phyloP scores from a whole-genome alignment of 2,329 filamentous ascomycete species.

The Alternaria brassicae region DNA sequence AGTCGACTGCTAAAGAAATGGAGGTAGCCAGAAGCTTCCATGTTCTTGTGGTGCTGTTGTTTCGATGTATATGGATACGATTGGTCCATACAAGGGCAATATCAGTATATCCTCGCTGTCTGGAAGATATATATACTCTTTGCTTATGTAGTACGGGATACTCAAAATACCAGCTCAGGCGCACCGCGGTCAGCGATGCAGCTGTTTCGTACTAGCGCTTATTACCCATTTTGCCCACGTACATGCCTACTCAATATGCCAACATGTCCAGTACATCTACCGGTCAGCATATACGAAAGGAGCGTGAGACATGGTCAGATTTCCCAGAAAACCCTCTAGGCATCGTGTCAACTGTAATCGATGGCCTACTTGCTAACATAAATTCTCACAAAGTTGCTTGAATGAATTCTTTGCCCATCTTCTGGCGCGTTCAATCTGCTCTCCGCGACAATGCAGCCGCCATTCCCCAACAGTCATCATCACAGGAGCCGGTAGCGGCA shows the following conservation, averaged over 20 bases:
- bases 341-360: not conserved
- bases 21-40: not conserved
- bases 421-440: not conserved
- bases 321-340: not conserved
- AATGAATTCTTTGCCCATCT: not conserved
- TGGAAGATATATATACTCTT: too few species aligned
- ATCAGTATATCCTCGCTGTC: not conserved
- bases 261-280: not conserved
- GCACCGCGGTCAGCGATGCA: not conserved
- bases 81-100: not conserved
- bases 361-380: not conserved
- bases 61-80: not conserved
- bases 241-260: not conserved
- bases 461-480: constrained; percentile 21
- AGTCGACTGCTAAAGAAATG: not conserved
- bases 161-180: not conserved
- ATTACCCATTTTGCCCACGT: not conserved
- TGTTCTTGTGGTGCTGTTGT: not conserved
- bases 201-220: not conserved
- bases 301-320: not conserved
- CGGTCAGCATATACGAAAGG: not conserved
- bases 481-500: constrained; percentile 51
- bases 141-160: not conserved
- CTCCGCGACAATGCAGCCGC: not conserved
- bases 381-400: not conserved